These are phyloP conservation scores for Penicillium sp. DNA, from an alignment of 2,329 filamentous ascomycete species.

Conservation along the genomic window DNA sequence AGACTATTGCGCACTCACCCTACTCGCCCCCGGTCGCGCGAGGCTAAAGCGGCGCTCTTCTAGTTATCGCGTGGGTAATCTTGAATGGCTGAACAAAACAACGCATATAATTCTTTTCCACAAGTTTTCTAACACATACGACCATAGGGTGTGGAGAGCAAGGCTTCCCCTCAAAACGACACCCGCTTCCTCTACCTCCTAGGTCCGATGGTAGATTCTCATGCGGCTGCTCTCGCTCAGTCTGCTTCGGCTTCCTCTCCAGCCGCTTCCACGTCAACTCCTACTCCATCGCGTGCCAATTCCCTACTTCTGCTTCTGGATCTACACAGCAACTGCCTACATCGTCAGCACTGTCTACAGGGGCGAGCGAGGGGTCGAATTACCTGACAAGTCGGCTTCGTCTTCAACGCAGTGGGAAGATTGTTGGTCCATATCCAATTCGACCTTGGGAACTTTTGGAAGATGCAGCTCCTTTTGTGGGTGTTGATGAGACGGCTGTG, in stretches of 20 bases:
- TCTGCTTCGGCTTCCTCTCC: slow-evolving; percentile 33
- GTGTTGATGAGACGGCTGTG: slow-evolving; percentile 46
- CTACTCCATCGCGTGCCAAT: slow-evolving; percentile 26
- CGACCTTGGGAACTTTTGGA: slow-evolving; percentile 47
- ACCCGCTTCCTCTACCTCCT: slow-evolving; percentile 43
- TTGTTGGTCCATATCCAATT: slow-evolving; percentile 35
- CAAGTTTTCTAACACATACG: too few species aligned
- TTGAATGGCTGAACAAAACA: too few species aligned
- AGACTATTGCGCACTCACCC: too few species aligned
- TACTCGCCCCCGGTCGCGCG: too few species aligned
- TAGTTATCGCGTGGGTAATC: too few species aligned
- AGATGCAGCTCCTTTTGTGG: slow-evolving; percentile 44
- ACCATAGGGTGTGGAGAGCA: too few species aligned
- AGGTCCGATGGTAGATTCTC: slow-evolving; percentile 34
- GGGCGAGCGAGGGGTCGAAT: slow-evolving; percentile 26
- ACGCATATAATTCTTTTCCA: too few species aligned
- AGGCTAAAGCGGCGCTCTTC: too few species aligned
- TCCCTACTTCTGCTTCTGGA: slow-evolving; percentile 14
- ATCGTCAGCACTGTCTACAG: slow-evolving; percentile 11
- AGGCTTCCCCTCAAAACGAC: too few species aligned
- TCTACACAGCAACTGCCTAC: slow-evolving; percentile 17
- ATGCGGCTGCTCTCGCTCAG: slow-evolving; percentile 19
- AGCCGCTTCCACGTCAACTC: slow-evolving; percentile 31
- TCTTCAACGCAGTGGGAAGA: slow-evolving; percentile 37
- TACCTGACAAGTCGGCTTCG: slow-evolving; percentile 35